phyloP scores from a whole-genome alignment of 805 yeast genomes.

The Suhomyces vadensis region DNA sequence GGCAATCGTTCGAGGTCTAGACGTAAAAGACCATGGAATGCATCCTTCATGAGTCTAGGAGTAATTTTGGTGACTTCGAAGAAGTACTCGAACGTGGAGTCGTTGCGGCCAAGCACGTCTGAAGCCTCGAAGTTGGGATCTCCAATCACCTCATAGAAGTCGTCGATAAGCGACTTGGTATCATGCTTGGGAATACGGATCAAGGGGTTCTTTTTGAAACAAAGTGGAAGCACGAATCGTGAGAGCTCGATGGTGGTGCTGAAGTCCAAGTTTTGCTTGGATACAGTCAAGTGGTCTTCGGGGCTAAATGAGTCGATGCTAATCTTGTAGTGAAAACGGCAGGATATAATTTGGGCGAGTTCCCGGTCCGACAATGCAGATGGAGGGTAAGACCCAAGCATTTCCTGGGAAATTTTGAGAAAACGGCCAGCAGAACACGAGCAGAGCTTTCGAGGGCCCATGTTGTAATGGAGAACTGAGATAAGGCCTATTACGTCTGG shows the following conservation, averaged over 20 bases:
- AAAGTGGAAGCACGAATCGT: conserved; percentile 53
- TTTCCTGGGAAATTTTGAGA: conserved; percentile 57
- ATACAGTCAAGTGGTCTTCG: conserved; percentile 58
- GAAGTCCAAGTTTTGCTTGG: conserved; percentile 27
- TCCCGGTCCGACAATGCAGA: conserved; percentile 55
- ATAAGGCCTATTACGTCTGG: not conserved
- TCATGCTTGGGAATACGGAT: conserved; percentile 65
- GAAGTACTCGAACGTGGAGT: conserved; percentile 45
- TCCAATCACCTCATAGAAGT: conserved; percentile 68
- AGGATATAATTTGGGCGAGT: conserved; percentile 72
- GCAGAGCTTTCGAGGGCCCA: conserved; percentile 73
- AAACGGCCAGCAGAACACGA: conserved; percentile 62
- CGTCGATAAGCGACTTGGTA: conserved; percentile 70
- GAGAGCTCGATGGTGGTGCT: conserved; percentile 39
- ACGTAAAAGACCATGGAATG: conserved; percentile 51
- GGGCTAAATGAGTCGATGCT: conserved; percentile 62
- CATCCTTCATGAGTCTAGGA: conserved; percentile 45
- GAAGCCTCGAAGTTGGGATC: conserved; percentile 53
- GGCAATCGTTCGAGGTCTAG: conserved; percentile 22
- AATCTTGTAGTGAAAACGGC: conserved; percentile 71
- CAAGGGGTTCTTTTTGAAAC: conserved; percentile 60
- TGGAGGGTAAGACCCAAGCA: conserved; percentile 43
- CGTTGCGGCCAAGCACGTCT: conserved; percentile 47
- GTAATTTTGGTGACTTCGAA: conserved; percentile 47
- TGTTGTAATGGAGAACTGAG: conserved; percentile 62